These are phyloP conservation scores for Petunia hybrid DNA, from an alignment of 305 asterid species.

Conservation along the genomic window DNA sequence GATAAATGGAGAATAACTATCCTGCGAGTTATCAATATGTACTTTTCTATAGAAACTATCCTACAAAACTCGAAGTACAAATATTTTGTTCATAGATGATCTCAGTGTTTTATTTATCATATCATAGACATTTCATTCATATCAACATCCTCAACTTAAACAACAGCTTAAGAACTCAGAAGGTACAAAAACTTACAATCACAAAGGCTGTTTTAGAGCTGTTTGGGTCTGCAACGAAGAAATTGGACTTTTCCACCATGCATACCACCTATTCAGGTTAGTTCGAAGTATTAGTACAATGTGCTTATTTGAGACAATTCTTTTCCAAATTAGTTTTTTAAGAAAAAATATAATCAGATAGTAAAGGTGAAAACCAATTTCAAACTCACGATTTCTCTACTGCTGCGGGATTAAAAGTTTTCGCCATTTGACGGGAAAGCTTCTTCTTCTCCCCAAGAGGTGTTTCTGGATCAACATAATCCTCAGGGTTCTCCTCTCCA, in stretches of 20 bases:
- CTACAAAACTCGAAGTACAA: background rate
- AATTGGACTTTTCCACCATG: slow-evolving; percentile 89
- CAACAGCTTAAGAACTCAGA: slow-evolving; percentile 22
- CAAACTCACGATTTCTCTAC: slow-evolving; percentile 84
- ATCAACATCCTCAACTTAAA: background rate
- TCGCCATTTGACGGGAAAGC: slow-evolving; percentile 83
- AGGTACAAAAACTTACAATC: slow-evolving; percentile 70
- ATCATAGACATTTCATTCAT: slow-evolving; percentile 4
- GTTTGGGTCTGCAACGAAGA: slow-evolving; percentile 78
- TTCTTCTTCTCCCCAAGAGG: slow-evolving; percentile 76
- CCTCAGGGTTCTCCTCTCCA: slow-evolving; percentile 75
- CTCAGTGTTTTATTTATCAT: background rate
- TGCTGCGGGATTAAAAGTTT: slow-evolving; percentile 71
- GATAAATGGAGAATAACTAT: too few species aligned
- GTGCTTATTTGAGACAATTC: slow-evolving; percentile 8
- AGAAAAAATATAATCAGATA: slow-evolving; percentile 24
- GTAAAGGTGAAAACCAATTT: background rate
- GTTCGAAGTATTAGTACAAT: slow-evolving; percentile 16
- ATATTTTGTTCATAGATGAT: slow-evolving; percentile 2
- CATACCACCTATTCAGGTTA: slow-evolving; percentile 74
- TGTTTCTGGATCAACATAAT: slow-evolving; percentile 82
- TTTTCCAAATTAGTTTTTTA: background rate
- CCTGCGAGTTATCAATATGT: too few species aligned
- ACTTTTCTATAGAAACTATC: too few species aligned
- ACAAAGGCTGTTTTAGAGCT: slow-evolving; percentile 87